Percentiles rank a stretch among this genome's conserved stretches.
Evolutionary conservation across 176 grass and related monocot species (phyloP).

Genomic region (Canna indica): DNA sequence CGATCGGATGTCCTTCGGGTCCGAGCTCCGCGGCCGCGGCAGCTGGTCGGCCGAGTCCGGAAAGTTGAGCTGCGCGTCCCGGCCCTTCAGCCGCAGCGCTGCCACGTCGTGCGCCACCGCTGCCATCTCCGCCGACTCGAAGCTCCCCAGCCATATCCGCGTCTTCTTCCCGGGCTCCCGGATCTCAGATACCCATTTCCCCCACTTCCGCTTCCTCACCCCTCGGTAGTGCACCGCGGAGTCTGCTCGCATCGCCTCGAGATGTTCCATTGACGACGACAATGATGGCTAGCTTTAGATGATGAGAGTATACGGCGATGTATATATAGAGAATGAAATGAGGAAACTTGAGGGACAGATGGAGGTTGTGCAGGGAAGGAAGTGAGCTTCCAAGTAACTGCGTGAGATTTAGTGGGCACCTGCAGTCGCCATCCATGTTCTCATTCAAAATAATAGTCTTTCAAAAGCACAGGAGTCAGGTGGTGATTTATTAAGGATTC

Average conservation of each 20-base stretch:
- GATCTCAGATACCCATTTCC: slow-evolving; percentile 91
- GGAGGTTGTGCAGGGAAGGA: no score
- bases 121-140: slow-evolving; percentile 86
- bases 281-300: no score
- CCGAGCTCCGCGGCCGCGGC: slow-evolving; percentile 50
- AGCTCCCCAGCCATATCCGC: slow-evolving; percentile 93
- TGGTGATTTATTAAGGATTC: no score
- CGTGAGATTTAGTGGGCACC: no score
- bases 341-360: neutral
- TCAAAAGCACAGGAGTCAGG: no score
- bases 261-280: slow-evolving; percentile 12
- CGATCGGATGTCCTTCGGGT: slow-evolving; percentile 63
- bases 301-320: neutral
- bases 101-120: slow-evolving; percentile 92
- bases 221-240: slow-evolving; percentile 41
- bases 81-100: slow-evolving; percentile 45
- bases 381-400: neutral
- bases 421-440: neutral
- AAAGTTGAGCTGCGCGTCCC: slow-evolving; percentile 69
- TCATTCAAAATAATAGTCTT: neutral
- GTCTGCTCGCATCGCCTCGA: neutral
- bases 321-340: neutral
- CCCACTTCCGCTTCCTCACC: slow-evolving; percentile 95
- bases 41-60: slow-evolving; percentile 41
- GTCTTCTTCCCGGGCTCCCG: slow-evolving; percentile 97